Conservation (phyloP, 2,329 filamentous ascomycete species). For the Botrytis squamosa region DNA sequence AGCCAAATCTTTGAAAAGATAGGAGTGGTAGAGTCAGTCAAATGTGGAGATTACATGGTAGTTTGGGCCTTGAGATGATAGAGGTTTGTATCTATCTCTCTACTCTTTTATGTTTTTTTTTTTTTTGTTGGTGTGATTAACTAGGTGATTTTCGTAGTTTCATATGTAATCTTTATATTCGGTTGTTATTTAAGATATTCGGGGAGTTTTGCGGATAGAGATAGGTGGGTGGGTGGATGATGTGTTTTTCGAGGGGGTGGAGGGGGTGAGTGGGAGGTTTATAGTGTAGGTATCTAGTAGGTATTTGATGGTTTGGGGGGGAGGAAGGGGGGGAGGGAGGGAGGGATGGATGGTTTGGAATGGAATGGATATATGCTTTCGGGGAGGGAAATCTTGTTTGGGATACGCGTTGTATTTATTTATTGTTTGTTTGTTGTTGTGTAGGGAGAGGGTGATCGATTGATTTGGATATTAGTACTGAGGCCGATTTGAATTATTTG, state of each 20-base stretch:
- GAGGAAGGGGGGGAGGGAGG: no score
- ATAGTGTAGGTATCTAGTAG: neutral
- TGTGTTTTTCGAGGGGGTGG: rapidly evolving
- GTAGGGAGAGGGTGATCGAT: neutral
- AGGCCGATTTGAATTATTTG: no score
- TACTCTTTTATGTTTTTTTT: neutral
- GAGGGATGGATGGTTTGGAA: neutral
- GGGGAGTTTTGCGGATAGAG: neutral
- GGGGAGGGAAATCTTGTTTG: neutral
- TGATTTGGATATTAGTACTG: no score
- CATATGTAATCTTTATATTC: rapidly evolving
- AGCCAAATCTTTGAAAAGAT: neutral
- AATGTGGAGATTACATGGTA: neutral
- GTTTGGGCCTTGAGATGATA: neutral
- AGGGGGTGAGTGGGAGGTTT: neutral
- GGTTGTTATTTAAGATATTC: neutral
- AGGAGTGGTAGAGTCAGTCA: neutral
- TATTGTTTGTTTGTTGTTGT: neutral
- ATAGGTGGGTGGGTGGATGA: rapidly evolving
- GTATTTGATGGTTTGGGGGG: neutral
- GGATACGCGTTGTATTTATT: neutral
- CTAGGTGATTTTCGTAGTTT: neutral
- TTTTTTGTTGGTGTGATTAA: no score
- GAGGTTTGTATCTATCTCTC: neutral
- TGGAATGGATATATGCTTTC: neutral